Percentiles rank a stretch among this genome's conserved stretches.
Conservation (phyloP, 352 stramenopile genomes). For the Pythium insidiosum region DNA sequence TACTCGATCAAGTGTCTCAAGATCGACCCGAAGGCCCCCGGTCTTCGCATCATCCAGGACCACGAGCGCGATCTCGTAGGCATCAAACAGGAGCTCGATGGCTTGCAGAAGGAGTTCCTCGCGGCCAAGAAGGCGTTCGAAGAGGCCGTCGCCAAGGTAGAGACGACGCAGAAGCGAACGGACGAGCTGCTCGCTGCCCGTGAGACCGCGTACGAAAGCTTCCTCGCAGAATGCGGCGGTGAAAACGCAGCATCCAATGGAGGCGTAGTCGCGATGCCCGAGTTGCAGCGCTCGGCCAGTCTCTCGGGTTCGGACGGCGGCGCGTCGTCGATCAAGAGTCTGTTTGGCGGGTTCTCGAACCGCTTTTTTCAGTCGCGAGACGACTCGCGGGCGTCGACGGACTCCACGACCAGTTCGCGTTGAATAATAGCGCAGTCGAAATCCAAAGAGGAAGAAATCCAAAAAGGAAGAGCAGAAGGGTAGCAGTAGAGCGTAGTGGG, state of each 20-base stretch:
- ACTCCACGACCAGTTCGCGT: constrained; percentile 14
- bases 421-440: too few species aligned
- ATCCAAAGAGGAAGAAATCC: too few species aligned
- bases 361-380: constrained; percentile 49
- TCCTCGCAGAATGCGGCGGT: constrained; percentile 53
- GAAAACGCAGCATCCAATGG: constrained; percentile 17
- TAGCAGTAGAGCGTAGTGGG: too few species aligned
- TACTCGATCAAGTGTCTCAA: constrained; percentile 85
- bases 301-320: constrained; percentile 25
- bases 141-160: constrained; percentile 52
- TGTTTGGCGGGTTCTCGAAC: constrained; percentile 65
- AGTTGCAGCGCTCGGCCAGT: constrained; percentile 25
- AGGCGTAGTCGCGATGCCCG: too few species aligned
- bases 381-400: constrained; percentile 52
- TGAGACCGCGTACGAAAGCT: constrained; percentile 66
- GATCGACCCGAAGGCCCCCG: constrained; percentile 44
- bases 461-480: too few species aligned
- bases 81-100: constrained; percentile 74
- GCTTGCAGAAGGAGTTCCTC: constrained; percentile 70
- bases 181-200: constrained; percentile 64
- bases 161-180: constrained; percentile 63
- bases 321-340: too few species aligned
- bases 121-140: constrained; percentile 78
- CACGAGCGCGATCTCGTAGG: constrained; percentile 64
- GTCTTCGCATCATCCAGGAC: constrained; percentile 60